Evolutionary conservation across 2,329 filamentous ascomycete species (phyloP), one percentile per base, ranked within the genome.

Genomic region (Microcyclospora tardicrescens): DNA sequence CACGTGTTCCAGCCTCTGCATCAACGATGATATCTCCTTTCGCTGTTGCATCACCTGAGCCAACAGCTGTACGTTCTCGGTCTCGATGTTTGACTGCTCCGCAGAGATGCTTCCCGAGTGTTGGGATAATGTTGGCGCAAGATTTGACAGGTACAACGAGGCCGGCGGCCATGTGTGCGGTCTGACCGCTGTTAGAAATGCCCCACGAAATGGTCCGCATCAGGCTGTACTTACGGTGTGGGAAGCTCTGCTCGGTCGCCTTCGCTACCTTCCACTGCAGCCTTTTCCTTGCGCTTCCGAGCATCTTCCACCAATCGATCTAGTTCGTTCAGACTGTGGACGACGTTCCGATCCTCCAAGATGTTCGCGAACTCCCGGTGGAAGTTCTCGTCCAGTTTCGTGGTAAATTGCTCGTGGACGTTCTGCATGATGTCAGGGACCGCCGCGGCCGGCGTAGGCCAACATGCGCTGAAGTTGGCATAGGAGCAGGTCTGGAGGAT

Each of bases 401-500:
- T 65, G 32, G 72, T 71, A 46, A 79, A 66, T 46, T 78, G 72
- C 38, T 67, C 62, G 60, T 74, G 73, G 15, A 80, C 61, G 3
- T 65, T 63, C 49, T 75, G 68, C 41, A 80, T 52, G 32, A 67
- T 68, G 16, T 68, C 68, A 1, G 73, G 69, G 10, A 72, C 72
- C 49, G 76, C 64, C 49, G 65, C 61, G 13, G 75, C 71, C 2
- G 74, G 69, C 0, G 76, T 80, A 0, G 76, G 75, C 46, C 79
- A 79, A 50, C 76, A 80, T 16, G 72, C 62, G 0, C 72, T 66
- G 54, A 79, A 80, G 49, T 77, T 78, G 35, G 64, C 61, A 53
- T 76, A 72, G 9, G 67, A 73, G 56, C 73, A 76, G 37, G 73
- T 73, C 44, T 71, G 69, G n/a, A 79, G 56, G 1, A 75, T 73